These are phyloP conservation scores for Phytophthora lateralis DNA, from an alignment of 352 stramenopile species.

Conservation along the genomic window DNA sequence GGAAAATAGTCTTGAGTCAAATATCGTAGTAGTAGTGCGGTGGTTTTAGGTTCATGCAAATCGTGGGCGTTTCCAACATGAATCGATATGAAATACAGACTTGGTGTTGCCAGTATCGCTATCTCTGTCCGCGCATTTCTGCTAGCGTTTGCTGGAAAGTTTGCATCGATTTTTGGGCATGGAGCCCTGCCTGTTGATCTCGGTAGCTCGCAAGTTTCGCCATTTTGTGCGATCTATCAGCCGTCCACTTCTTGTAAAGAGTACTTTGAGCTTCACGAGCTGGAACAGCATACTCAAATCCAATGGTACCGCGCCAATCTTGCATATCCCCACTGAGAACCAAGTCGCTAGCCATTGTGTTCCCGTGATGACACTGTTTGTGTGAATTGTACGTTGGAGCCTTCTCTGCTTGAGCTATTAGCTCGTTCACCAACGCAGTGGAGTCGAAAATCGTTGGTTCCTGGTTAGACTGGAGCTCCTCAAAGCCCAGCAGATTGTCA, in stretches of 20 bases:
- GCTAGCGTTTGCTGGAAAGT: conserved; percentile 45
- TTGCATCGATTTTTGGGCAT: conserved; percentile 56
- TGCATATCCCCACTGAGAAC: background rate
- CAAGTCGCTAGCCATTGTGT: background rate
- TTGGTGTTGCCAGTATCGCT: no score
- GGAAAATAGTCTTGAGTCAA: no score
- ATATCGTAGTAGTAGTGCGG: no score
- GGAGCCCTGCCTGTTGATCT: conserved; percentile 18
- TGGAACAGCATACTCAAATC: background rate
- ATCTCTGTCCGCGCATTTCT: conserved; percentile 23
- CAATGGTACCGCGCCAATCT: background rate
- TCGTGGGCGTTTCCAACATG: background rate
- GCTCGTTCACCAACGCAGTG: conserved; percentile 29
- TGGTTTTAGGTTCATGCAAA: no score
- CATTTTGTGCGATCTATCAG: conserved; percentile 30
- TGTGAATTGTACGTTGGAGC: background rate
- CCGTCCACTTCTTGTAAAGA: conserved; percentile 37
- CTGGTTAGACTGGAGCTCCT: conserved; percentile 10
- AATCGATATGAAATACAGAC: no score
- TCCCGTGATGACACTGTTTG: background rate
- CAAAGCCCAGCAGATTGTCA: no score
- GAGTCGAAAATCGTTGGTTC: conserved; percentile 36
- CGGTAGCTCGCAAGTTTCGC: conserved; percentile 20
- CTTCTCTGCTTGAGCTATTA: conserved; percentile 28
- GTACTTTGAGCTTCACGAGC: conserved; percentile 30